Percentiles rank a stretch among this genome's conserved stretches.
These are phyloP conservation scores for Camellia sinensis DNA, from an alignment of 148 eudicot genomes.

Conservation along the genomic window DNA sequence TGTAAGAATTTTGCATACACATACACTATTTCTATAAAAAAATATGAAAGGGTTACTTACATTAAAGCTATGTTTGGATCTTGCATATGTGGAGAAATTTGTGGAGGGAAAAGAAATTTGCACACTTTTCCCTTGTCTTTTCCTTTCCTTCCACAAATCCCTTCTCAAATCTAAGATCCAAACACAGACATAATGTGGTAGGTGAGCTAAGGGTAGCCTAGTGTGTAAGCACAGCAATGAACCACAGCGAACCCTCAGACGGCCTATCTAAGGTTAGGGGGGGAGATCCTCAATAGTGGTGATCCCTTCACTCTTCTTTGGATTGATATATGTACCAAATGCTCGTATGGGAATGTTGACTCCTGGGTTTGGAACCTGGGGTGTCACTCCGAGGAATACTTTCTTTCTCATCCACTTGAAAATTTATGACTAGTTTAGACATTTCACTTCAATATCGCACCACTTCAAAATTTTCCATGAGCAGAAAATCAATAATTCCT, in stretches of 20 bases:
- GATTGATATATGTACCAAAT: not conserved
- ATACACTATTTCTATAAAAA: not conserved
- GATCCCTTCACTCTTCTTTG: not conserved
- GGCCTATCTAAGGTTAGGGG: not conserved
- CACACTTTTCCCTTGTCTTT: too few relatives aligned
- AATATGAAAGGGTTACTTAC: too few relatives aligned
- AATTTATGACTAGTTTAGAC: not conserved
- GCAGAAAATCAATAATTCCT: not conserved
- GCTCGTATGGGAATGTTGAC: not conserved
- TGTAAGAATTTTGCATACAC: conserved; percentile 37
- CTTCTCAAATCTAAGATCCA: too few relatives aligned
- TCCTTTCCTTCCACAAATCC: too few relatives aligned
- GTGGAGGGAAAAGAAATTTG: too few relatives aligned
- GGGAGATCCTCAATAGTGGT: not conserved
- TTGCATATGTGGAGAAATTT: too few relatives aligned
- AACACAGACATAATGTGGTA: too few relatives aligned
- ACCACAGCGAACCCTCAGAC: not conserved
- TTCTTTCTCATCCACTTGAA: too few relatives aligned
- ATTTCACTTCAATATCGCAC: not conserved
- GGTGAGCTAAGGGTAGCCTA: not conserved
- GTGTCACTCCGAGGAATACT: not conserved
- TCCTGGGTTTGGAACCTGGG: not conserved
- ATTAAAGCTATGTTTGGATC: not conserved
- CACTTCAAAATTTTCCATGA: not conserved
- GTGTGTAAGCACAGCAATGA: not conserved